These are phyloP conservation scores for Entelexis paramagnoliae DNA, from an alignment of 1,139 yeast species.

Conservation along the genomic window DNA sequence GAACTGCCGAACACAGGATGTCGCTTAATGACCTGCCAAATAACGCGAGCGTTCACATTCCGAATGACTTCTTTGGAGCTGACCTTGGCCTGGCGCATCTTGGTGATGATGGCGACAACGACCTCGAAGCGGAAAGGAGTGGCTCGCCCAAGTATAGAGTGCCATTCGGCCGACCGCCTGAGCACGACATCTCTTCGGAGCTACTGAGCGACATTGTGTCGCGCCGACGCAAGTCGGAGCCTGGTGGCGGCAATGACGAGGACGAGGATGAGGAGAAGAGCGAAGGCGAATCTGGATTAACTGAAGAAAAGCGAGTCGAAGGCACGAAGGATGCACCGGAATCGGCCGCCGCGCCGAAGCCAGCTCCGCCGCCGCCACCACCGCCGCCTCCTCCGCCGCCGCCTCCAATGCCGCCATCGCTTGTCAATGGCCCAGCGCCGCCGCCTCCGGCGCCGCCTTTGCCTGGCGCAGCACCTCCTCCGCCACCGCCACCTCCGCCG, in stretches of 20 bases:
- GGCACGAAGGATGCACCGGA: not conserved
- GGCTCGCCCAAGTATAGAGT: not conserved
- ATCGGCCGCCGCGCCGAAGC: conserved; percentile 24
- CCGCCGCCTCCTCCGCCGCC: conserved; percentile 28
- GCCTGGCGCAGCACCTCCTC: conserved; percentile 26
- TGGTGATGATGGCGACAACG: not conserved
- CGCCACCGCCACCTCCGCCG: conserved; percentile 34
- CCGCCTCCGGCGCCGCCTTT: conserved; percentile 17
- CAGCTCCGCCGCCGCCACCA: conserved; percentile 11
- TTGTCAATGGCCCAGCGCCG: conserved; percentile 23
- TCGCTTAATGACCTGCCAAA: not conserved
- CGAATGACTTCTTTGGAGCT: not conserved
- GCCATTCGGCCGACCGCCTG: not conserved
- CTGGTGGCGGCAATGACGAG: not conserved
- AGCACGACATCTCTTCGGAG: conserved; percentile 15
- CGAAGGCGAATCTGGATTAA: not conserved
- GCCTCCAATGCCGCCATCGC: conserved; percentile 31
- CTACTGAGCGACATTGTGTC: conserved; percentile 15
- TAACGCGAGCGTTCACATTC: not conserved
- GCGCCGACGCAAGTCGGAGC: not conserved
- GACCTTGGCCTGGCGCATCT: not conserved
- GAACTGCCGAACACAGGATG: not conserved
- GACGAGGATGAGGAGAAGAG: not conserved
- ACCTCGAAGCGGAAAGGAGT: not conserved
- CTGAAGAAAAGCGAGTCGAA: not conserved